phyloP scores from a whole-genome alignment of 1,139 yeast genomes.

The Taiozyma sp. region DNA sequence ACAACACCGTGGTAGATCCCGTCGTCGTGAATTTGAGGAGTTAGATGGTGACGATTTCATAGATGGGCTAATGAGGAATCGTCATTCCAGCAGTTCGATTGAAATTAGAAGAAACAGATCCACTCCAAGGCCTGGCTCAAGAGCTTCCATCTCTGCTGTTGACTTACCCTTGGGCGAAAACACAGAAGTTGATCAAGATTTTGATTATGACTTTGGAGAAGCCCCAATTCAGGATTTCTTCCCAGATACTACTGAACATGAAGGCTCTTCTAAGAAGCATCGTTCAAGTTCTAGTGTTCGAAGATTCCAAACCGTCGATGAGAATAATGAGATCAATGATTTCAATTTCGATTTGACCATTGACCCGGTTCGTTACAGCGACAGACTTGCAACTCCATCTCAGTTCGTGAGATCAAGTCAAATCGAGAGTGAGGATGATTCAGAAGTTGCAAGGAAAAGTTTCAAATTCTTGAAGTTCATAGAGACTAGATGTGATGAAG shows the following conservation, averaged over 20 bases:
- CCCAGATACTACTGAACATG: neutral
- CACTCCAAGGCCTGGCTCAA: conserved; percentile 18
- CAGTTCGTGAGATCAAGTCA: neutral
- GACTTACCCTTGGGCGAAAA: conserved; percentile 8
- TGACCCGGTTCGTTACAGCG: neutral
- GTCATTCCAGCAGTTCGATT: conserved; percentile 22
- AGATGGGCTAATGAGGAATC: conserved; percentile 18
- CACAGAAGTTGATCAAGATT: neutral
- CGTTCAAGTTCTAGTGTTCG: conserved; percentile 15
- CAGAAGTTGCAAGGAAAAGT: conserved; percentile 5
- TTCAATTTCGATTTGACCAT: conserved; percentile 7
- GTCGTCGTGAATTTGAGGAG: neutral
- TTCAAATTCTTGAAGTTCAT: conserved; percentile 20
- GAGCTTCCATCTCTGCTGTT: conserved; percentile 20
- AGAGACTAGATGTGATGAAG: conserved; percentile 16
- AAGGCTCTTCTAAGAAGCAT: conserved; percentile 1
- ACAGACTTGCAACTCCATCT: neutral
- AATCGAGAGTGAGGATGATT: neutral
- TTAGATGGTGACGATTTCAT: conserved; percentile 18
- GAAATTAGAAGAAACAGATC: conserved; percentile 21
- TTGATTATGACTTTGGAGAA: conserved; percentile 14
- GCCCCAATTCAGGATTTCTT: neutral
- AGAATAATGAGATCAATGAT: conserved; percentile 9
- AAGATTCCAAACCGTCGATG: conserved; percentile 14
- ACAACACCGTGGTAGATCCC: conserved; percentile 12